Evolutionary conservation across 1,139 yeast genomes (phyloP), one percentile per base, ranked within the genome.

Genomic region (Suhomyces panamericanus): DNA sequence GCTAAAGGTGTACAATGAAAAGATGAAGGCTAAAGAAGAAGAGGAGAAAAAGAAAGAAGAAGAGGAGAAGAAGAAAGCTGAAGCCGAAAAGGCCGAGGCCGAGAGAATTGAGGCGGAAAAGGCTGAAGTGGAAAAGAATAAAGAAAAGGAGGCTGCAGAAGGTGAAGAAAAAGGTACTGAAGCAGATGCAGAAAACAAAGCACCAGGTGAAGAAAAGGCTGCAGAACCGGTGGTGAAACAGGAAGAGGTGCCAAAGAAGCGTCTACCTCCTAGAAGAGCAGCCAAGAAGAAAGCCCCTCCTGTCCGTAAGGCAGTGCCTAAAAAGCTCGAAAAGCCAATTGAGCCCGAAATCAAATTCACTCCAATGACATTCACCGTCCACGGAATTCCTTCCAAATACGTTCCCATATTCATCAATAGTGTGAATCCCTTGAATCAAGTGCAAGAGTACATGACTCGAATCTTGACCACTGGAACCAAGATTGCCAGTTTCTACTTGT

Each of bases 401-500:
- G 76, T 83, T 1, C 86, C 88, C 1, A 79, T 90, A n/a, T 66
- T 90, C 27, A 67, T 75, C 38, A 82, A 88, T 54, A 85, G 95
- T 60, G 83, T 87, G 32, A 71, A 77, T 37, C 77, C 82, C 7
- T 59, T 73, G 14, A 80, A 78, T 3, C 70, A 75, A 14, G 90
- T 85, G 0, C 80, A 74, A 45, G 64, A 67, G 16, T 67, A 74
- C 29, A 90, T 91, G 96, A 70, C 75, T 38, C 67, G 75, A 12
- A 77, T 85, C 1, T 62, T 89, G 48, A 69, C 71, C 12, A 69
- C 67, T 14, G 96, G 96, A 1, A 73, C 71, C 1, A 73, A 93
- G 44, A 67, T 82, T 6, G 69, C 84, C 7, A 78, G 79, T 31
- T 80, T 80, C 57, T 79, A 85, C 58, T 70, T 88, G 31, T 90